Evolutionary conservation across 495 filamentous ascomycete species (phyloP), one percentile per base, ranked within the genome.

Genomic region (Aspergillus baeticus): DNA sequence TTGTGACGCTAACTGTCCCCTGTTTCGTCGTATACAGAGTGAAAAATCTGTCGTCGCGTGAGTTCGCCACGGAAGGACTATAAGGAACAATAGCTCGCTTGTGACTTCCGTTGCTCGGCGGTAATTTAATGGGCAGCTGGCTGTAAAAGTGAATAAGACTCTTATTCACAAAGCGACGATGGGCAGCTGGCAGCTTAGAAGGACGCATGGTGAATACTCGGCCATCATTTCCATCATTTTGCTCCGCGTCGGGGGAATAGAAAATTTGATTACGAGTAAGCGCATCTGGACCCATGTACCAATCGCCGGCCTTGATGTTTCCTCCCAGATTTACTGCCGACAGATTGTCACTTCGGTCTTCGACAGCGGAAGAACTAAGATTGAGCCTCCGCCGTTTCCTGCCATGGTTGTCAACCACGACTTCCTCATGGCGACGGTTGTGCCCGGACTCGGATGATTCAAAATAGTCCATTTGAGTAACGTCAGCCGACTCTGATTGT

Each of bases 321-420:
- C 48, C 17, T 15, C 35, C 26, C 3, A 14, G 43, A 3, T 39
- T 41, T 21, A 13, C 37, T 18, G 42, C 15, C 20, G 21, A 22
- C 21, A n/a, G 7, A 34, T 43, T 58, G 6, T 47, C 10, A 10
- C 26, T 49, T 15, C 10, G 22, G 4, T 26, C 21, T 34, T 63
- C n/a, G n/a, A n/a, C n/a, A 44, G 34, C 23, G 10, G 15, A 11
- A 14, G 53, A 15, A 6, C 8, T 45, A 6, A 70, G 49, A 8
- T 73, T 54, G n/a, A 75, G 42, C 31, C 53, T 66, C 17, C 70
- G 66, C 36, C 77, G 70, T 63, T 81, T 82, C 15, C 62, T 67
- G 6, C 78, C 77, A 3, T 64, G 57, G 21, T 56, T 50, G 44
- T 80, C 76, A 42, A 75, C 42, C 18, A 72, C 35, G 20, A 55